phyloP scores from a whole-genome alignment of 2,329 filamentous ascomycete genomes.

The Colletotrichum sp. region DNA sequence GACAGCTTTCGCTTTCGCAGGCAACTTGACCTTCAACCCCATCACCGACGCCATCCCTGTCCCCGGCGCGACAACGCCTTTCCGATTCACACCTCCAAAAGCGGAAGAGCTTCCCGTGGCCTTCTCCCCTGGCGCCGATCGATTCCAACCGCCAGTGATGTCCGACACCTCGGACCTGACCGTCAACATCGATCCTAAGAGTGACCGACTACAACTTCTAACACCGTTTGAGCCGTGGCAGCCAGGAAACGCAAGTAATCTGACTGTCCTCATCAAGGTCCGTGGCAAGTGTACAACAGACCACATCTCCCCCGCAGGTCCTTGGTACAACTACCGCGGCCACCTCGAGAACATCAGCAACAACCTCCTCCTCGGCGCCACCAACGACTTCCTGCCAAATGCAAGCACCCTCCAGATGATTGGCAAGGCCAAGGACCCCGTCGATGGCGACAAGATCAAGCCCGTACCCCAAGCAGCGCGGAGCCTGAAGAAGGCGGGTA shows the following conservation, averaged over 20 bases:
- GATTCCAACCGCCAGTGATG: slow-evolving; percentile 28
- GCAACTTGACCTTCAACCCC: slow-evolving; percentile 37
- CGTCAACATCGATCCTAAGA: slow-evolving; percentile 29
- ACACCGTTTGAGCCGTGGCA: slow-evolving; percentile 31
- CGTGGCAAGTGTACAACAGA: slow-evolving; percentile 42
- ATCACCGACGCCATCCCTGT: slow-evolving; percentile 26
- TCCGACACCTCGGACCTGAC: slow-evolving; percentile 22
- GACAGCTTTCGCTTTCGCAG: slow-evolving; percentile 44
- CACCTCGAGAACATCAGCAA: slow-evolving; percentile 43
- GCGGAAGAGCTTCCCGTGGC: slow-evolving; percentile 28
- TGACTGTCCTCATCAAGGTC: slow-evolving; percentile 36
- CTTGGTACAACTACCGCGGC: slow-evolving; percentile 42
- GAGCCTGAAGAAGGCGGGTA: slow-evolving; percentile 22
- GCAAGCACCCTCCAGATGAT: slow-evolving; percentile 23
- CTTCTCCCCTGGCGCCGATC: slow-evolving; percentile 28
- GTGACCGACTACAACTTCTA: slow-evolving; percentile 33
- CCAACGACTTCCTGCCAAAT: slow-evolving; percentile 32
- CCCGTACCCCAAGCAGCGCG: slow-evolving; percentile 31
- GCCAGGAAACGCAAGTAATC: slow-evolving; percentile 23
- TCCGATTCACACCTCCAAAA: slow-evolving; percentile 31
- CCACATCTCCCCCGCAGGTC: slow-evolving; percentile 41
- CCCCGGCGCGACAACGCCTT: slow-evolving; percentile 3
- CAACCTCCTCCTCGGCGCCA: slow-evolving; percentile 38
- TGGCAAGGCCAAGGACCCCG: slow-evolving; percentile 30
- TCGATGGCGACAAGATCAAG: slow-evolving; percentile 16